Conservation (phyloP, 148 eudicot genomes). For the Simmondsia chinensis region DNA sequence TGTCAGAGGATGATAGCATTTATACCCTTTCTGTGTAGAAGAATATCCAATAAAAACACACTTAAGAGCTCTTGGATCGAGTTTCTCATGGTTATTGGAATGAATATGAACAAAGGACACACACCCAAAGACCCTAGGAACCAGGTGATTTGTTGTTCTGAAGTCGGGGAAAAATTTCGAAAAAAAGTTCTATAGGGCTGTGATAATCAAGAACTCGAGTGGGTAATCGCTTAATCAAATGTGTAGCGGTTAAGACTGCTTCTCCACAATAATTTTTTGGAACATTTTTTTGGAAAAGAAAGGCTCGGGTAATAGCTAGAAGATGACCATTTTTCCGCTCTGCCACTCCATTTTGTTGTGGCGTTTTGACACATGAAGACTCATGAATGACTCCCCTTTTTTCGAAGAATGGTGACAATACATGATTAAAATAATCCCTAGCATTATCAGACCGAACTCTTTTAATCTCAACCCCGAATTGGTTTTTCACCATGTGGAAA, state of each 20-base stretch:
- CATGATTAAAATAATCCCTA: constrained; percentile 2
- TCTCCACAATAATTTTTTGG: neutral
- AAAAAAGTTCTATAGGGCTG: neutral
- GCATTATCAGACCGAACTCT: neutral
- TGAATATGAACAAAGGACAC: too few species aligned
- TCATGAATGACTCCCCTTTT: constrained; percentile 5
- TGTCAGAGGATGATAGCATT: neutral
- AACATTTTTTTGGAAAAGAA: neutral
- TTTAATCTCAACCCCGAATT: constrained; percentile 1
- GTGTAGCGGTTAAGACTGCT: too few species aligned
- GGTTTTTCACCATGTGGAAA: neutral
- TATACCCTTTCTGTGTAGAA: too few species aligned
- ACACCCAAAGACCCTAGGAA: neutral
- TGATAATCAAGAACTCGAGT: neutral
- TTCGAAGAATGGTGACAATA: neutral
- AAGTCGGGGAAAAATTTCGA: neutral
- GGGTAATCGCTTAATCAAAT: neutral
- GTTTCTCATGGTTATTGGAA: neutral
- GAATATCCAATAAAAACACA: too few species aligned
- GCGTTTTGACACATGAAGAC: neutral
- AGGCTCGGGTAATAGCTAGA: neutral
- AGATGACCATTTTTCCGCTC: constrained; percentile 3
- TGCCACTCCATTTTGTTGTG: neutral
- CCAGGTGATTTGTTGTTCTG: neutral
- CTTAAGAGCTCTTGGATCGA: neutral